phyloP scores from a whole-genome alignment of 129 eudicot genomes.

The Heracleum sosnowskyi region DNA sequence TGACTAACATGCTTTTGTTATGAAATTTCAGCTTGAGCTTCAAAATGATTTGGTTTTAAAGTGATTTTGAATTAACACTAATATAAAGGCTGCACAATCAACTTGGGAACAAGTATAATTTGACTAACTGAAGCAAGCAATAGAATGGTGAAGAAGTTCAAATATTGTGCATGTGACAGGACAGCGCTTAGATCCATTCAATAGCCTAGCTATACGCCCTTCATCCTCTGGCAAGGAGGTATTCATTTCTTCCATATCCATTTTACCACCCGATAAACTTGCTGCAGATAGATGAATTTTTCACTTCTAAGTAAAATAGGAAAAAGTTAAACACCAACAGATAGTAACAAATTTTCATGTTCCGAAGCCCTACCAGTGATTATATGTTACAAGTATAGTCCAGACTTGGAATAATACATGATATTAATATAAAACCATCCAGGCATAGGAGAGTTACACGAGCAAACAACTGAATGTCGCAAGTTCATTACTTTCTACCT shows the following conservation, averaged over 20 bases:
- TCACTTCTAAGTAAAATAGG: background rate
- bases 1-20: no score
- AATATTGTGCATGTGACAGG: slow-evolving; percentile 75
- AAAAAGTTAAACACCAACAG: background rate
- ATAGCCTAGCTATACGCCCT: slow-evolving; percentile 41
- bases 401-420: background rate
- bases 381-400: background rate
- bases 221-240: slow-evolving; percentile 36
- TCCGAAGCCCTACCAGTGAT: background rate
- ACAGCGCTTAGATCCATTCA: slow-evolving; percentile 57
- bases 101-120: background rate
- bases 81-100: background rate
- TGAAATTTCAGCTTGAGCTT: no score
- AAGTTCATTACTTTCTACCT: background rate
- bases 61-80: no score
- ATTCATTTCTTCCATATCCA: slow-evolving; percentile 65
- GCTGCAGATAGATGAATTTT: slow-evolving; percentile 41
- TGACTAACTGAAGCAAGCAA: slow-evolving; percentile 90
- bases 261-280: slow-evolving; percentile 54
- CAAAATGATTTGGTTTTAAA: no score
- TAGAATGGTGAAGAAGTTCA: slow-evolving; percentile 75
- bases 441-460: background rate
- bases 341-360: background rate
- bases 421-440: background rate
- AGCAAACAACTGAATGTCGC: background rate